phyloP scores from a whole-genome alignment of 306 rosid species.

The Hippophae tibetana region DNA sequence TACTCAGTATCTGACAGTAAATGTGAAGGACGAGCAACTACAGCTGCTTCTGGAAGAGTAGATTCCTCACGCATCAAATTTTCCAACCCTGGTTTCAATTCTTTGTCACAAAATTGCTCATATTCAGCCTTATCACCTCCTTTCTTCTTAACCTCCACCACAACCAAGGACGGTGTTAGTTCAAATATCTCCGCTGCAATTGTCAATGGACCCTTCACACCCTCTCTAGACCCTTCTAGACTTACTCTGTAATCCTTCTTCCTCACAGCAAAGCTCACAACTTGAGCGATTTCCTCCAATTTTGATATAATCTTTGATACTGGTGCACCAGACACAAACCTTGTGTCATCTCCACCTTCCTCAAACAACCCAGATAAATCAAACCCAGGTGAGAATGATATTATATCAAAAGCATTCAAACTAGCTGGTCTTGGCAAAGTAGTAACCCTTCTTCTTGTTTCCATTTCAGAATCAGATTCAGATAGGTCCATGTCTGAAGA shows the following conservation, averaged over 20 bases:
- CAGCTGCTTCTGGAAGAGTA: neutral
- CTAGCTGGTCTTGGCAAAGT: slow-evolving; percentile 57
- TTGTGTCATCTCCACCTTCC: slow-evolving; percentile 62
- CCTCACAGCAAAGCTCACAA: slow-evolving; percentile 74
- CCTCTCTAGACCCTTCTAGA: slow-evolving; percentile 72
- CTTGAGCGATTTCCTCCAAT: slow-evolving; percentile 69
- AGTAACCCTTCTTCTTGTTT: slow-evolving; percentile 17
- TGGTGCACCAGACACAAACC: slow-evolving; percentile 66
- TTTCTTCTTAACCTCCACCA: slow-evolving; percentile 83
- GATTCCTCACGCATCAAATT: slow-evolving; percentile 48
- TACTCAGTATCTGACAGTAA: slow-evolving; percentile 25
- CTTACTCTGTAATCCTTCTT: slow-evolving; percentile 84
- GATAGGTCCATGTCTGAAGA: slow-evolving; percentile 40
- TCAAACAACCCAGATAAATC: slow-evolving; percentile 88
- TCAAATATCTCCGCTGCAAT: slow-evolving; percentile 87
- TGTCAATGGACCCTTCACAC: slow-evolving; percentile 73
- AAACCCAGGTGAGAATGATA: slow-evolving; percentile 66
- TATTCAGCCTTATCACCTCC: slow-evolving; percentile 76
- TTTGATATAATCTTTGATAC: slow-evolving; percentile 68
- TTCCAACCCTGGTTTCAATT: slow-evolving; percentile 58
- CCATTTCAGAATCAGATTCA: slow-evolving; percentile 33
- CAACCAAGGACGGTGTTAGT: slow-evolving; percentile 65
- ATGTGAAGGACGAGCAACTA: slow-evolving; percentile 15
- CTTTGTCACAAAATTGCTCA: slow-evolving; percentile 50
- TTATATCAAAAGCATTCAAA: slow-evolving; percentile 82